Base-by-base conservation (phyloP, 495 filamentous ascomycete species). In the Annulohypoxylon stygium region DNA sequence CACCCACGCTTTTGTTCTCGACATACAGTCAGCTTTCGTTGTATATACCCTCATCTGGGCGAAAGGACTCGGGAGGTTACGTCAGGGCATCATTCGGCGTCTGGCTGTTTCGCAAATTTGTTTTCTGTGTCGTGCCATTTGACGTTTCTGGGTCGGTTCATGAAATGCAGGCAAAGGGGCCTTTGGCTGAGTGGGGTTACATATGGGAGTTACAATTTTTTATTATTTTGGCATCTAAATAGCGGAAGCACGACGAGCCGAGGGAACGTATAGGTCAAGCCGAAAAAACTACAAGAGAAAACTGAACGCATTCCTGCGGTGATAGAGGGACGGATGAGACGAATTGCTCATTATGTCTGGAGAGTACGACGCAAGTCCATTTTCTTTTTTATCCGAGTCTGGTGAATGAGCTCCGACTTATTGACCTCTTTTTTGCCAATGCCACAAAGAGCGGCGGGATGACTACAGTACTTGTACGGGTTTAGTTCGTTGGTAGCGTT, bases 21-120 rank as follows among this genome's bases (percentile, higher is more conserved):
- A 74, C 39, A 54, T 54, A 65, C 51, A 67, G 60, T 67, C 77
- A 71, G 57, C 73, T 79, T 64, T 78, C 78, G 73, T 76, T 77
- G 74, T 77, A 78, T 76, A 77, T 76, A 75, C 75, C 78, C 75
- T 75, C 68, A 76, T 70, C 68, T 76, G 77, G 74, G 75, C 66
- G 71, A 75, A 80, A 75, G 75, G 61, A 74, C 69, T 76, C 60
- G 74, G 76, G 63, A 77, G 76, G 67, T 43, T 79, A 71, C 61
- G 70, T 75, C 70, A 73, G 68, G 73, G 76, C 75, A 77, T 78
- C 65, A 63, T 69, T 73, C 66, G 75, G 76, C 76, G 76, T 76
- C 78, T 69, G 67, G 75, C 64, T 77, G 47, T 67, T 78, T 69
- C 67, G 43, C 64, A 58, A 60, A 20, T 71, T 61, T 58, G 50